Conservation (phyloP, 108 stramenopile species). For the Nitzschia putrida region DNA sequence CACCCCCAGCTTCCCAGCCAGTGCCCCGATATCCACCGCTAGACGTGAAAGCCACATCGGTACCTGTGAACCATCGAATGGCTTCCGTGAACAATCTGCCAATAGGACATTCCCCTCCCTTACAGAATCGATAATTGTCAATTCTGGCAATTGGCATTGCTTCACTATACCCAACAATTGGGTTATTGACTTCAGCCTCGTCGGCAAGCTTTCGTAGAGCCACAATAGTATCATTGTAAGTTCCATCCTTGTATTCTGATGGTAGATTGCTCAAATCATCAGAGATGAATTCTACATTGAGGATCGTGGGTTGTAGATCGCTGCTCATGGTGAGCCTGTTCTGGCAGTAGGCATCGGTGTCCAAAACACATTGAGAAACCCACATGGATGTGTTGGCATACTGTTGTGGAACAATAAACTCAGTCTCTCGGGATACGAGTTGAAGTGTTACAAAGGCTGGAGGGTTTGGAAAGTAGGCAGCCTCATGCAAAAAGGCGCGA, state of each 20-base stretch:
- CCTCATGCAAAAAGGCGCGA: neutral
- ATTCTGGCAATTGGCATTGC: constrained; percentile 36
- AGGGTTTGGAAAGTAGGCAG: neutral
- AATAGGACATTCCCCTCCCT: constrained; percentile 45
- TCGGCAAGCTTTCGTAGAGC: constrained; percentile 30
- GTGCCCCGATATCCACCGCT: constrained; percentile 43
- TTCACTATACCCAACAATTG: constrained; percentile 32
- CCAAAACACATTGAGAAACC: neutral
- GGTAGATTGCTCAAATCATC: constrained; percentile 17
- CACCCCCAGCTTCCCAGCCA: constrained; percentile 47
- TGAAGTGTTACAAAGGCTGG: neutral
- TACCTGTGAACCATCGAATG: constrained; percentile 36
- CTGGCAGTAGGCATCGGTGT: neutral
- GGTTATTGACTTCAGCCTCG: constrained; percentile 40
- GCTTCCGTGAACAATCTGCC: constrained; percentile 59
- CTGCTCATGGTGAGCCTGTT: neutral
- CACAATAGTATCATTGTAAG: constrained; percentile 21
- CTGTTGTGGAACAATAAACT: neutral
- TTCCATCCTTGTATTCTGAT: constrained; percentile 35
- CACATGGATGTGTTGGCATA: neutral
- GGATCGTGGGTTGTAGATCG: neutral
- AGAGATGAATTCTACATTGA: constrained; percentile 18
- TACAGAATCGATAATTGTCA: constrained; percentile 34
- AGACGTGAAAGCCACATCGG: constrained; percentile 39
- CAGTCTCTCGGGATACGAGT: neutral